Evolutionary conservation across 1,139 yeast species (phyloP).

Genomic region (Kodamaea plutei): DNA sequence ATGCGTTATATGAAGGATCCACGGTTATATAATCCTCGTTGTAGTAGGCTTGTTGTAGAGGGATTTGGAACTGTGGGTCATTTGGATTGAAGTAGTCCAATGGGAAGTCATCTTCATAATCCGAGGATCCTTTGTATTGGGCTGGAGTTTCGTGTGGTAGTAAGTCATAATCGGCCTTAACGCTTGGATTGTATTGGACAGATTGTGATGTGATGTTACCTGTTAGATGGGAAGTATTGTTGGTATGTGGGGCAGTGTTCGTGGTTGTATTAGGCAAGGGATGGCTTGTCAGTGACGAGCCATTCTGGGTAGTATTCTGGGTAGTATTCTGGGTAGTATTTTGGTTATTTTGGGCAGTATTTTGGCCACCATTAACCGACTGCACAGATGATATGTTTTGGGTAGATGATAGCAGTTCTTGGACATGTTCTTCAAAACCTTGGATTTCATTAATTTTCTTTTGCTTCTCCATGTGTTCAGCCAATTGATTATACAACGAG

Average conservation of each 20-base stretch:
- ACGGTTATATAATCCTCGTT: slow-evolving; percentile 31
- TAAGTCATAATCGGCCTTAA: slow-evolving; percentile 17
- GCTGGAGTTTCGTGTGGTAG: slow-evolving; percentile 25
- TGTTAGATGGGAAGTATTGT: slow-evolving; percentile 1
- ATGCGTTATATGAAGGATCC: slow-evolving; percentile 27
- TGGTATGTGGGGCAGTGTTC: too few species aligned
- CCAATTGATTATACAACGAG: slow-evolving; percentile 46
- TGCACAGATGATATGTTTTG: background rate
- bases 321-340: background rate
- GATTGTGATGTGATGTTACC: background rate
- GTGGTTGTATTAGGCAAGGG: background rate
- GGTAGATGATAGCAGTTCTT: background rate
- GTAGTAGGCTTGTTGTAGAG: too few species aligned
- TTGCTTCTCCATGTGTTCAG: slow-evolving; percentile 40
- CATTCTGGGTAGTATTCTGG: background rate
- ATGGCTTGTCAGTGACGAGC: background rate
- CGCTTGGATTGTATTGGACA: background rate
- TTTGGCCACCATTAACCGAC: background rate
- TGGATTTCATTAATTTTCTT: slow-evolving; percentile 15
- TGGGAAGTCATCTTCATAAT: slow-evolving; percentile 62
- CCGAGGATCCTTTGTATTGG: slow-evolving; percentile 17
- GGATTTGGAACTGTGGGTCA: slow-evolving; percentile 13
- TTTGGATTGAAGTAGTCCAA: slow-evolving; percentile 51
- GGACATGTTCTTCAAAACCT: background rate
- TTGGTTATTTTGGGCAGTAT: background rate